Percentiles rank a stretch among this genome's conserved stretches.
These are phyloP conservation scores for Evernia prunastri DNA, from an alignment of 495 filamentous ascomycete species.

Conservation along the genomic window DNA sequence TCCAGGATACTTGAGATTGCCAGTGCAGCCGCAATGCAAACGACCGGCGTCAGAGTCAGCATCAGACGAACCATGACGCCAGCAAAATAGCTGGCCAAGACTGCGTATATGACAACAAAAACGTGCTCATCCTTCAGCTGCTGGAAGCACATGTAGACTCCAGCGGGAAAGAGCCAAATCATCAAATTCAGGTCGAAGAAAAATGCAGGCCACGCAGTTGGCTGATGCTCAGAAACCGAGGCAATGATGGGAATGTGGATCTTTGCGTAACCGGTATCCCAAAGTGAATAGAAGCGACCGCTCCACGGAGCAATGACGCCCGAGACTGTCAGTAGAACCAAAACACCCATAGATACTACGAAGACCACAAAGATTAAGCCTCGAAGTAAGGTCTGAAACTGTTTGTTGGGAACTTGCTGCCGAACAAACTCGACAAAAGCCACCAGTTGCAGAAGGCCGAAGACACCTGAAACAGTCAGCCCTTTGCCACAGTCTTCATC, in stretches of 20 bases:
- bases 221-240: conserved; percentile 98
- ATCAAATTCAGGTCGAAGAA: conserved; percentile 98
- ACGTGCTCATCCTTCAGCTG: conserved; percentile 93
- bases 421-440: conserved; percentile 90
- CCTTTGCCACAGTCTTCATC: not conserved
- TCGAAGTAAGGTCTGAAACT: conserved; percentile 82
- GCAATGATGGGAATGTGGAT: conserved; percentile 99
- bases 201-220: conserved; percentile 99
- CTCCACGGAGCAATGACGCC: conserved; percentile 97
- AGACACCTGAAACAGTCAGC: conserved; percentile 60
- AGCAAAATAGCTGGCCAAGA: conserved; percentile 94
- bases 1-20: conserved; percentile 86
- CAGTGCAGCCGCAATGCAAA: conserved; percentile 90
- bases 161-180: conserved; percentile 98
- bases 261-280: conserved; percentile 99
- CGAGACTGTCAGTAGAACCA: conserved; percentile 75
- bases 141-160: conserved; percentile 97
- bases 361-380: conserved; percentile 73
- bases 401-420: conserved; percentile 76
- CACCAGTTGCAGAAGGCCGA: conserved; percentile 90
- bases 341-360: conserved; percentile 60
- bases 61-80: conserved; percentile 99
- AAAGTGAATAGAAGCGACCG: conserved; percentile 98
- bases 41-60: conserved; percentile 93
- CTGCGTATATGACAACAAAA: conserved; percentile 93